phyloP scores from a whole-genome alignment of 768 basidiomycete species.

The Mycena metata region DNA sequence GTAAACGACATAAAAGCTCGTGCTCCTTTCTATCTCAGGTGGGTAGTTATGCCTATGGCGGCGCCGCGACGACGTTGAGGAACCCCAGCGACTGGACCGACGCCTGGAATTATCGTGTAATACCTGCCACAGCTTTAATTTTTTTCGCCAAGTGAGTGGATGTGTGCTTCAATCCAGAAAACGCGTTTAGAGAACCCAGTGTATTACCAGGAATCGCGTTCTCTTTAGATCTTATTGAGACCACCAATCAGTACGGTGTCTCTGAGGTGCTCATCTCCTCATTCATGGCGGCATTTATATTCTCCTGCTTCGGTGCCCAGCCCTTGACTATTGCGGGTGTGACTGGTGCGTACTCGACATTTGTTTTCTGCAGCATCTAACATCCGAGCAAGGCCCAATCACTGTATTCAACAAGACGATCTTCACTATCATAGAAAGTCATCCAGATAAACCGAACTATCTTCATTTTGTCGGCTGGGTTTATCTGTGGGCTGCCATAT shows the following conservation, averaged over 20 bases:
- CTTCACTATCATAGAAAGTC: constrained; percentile 75
- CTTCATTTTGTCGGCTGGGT: constrained; percentile 94
- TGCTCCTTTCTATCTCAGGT: constrained; percentile 75
- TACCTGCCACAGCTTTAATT: constrained; percentile 88
- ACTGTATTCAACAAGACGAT: constrained; percentile 95
- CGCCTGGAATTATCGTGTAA: constrained; percentile 91
- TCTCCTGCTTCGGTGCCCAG: constrained; percentile 90
- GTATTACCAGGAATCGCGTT: constrained; percentile 94
- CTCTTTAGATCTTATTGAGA: constrained; percentile 92
- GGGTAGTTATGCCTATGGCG: too few relatives aligned
- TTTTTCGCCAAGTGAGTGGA: constrained; percentile 85
- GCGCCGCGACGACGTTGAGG: too few relatives aligned
- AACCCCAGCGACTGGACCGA: constrained; percentile 84
- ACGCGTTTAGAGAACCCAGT: constrained; percentile 48
- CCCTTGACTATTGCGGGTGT: constrained; percentile 94
- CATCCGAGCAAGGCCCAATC: constrained; percentile 74
- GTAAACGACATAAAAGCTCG: constrained; percentile 76
- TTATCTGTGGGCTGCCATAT: constrained; percentile 90
- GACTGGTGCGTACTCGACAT: constrained; percentile 64
- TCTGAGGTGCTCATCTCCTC: constrained; percentile 86
- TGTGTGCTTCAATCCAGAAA: not conserved
- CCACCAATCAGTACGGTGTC: constrained; percentile 90
- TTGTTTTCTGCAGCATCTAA: constrained; percentile 14
- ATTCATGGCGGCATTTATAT: constrained; percentile 91
- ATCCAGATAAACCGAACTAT: constrained; percentile 76